These are phyloP conservation scores for Thalassiosira gravida DNA, from an alignment of 352 stramenopile genomes.

Conservation along the genomic window DNA sequence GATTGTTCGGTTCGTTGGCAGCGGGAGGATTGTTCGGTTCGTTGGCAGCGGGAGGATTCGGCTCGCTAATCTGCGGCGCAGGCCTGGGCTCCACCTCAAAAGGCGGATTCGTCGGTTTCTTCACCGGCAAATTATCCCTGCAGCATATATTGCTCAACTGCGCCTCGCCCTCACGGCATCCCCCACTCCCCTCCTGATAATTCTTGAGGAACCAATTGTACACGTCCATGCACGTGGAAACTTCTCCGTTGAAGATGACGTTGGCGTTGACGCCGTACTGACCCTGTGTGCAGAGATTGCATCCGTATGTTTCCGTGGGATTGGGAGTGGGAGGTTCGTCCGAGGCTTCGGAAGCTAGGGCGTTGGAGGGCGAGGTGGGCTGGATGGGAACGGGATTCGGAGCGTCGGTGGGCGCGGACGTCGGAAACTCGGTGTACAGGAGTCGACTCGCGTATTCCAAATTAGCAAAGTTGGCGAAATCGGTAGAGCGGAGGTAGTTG, in stretches of 20 bases:
- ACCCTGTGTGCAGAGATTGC: constrained; percentile 47
- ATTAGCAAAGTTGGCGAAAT: constrained; percentile 40
- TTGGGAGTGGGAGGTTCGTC: neutral
- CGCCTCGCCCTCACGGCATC: constrained; percentile 36
- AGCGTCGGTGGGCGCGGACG: constrained; percentile 23
- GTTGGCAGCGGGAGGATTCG: neutral
- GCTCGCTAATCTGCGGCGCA: neutral
- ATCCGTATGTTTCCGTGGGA: neutral
- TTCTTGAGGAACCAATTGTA: constrained; percentile 63
- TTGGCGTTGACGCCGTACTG: constrained; percentile 58
- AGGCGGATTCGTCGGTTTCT: constrained; percentile 3
- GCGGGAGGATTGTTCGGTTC: neutral
- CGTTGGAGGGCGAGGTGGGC: constrained; percentile 26
- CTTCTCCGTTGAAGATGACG: constrained; percentile 45
- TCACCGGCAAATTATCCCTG: neutral
- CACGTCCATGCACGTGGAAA: constrained; percentile 47
- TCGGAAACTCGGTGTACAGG: constrained; percentile 61
- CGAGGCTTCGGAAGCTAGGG: constrained; percentile 6
- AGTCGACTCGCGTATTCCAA: constrained; percentile 55
- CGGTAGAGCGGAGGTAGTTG: constrained; percentile 43
- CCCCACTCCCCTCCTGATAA: constrained; percentile 34
- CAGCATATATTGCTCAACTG: constrained; percentile 50
- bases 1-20: neutral
- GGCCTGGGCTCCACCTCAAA: neutral
- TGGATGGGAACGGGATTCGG: constrained; percentile 28